Conservation (phyloP, 441 rosid species). For the Aleurites moluccanus region DNA sequence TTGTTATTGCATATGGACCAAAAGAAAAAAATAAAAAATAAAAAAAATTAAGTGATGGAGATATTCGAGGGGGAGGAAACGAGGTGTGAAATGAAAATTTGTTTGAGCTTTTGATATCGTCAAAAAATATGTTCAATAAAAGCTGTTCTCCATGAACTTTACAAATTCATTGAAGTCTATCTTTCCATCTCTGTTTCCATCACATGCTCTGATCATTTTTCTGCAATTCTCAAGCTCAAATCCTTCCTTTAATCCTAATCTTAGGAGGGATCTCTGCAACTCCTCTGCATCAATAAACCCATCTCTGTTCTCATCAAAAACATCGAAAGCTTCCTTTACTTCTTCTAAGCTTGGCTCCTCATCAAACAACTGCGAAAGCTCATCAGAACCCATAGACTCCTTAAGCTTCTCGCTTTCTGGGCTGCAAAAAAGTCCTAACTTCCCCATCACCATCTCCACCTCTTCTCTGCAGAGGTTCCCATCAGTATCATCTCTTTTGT, state of each 20-base stretch:
- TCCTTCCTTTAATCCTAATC: conserved; percentile 49
- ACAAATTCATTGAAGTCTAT: conserved; percentile 57
- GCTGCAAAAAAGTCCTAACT: conserved; percentile 43
- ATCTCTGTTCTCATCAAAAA: conserved; percentile 59
- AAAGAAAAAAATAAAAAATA: neutral
- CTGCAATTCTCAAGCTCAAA: conserved; percentile 36
- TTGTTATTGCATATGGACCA: neutral
- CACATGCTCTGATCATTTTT: conserved; percentile 47
- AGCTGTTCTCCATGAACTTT: conserved; percentile 48
- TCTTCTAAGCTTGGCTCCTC: conserved; percentile 61
- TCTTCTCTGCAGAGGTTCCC: conserved; percentile 36
- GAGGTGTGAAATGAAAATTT: neutral
- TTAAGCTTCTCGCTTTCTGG: conserved; percentile 36
- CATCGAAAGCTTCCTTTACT: conserved; percentile 53
- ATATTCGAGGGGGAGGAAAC: neutral
- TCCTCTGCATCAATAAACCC: conserved; percentile 58
- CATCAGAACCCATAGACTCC: conserved; percentile 32
- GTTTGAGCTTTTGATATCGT: neutral
- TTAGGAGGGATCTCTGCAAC: conserved; percentile 51
- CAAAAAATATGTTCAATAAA: conserved; percentile 24
- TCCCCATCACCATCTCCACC: conserved; percentile 55
- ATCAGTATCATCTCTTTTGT: conserved; percentile 19
- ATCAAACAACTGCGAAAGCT: conserved; percentile 46
- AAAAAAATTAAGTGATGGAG: neutral
- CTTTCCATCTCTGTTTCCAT: conserved; percentile 47